Evolutionary conservation across 768 basidiomycete genomes (phyloP).

Genomic region (Calocybe indica): DNA sequence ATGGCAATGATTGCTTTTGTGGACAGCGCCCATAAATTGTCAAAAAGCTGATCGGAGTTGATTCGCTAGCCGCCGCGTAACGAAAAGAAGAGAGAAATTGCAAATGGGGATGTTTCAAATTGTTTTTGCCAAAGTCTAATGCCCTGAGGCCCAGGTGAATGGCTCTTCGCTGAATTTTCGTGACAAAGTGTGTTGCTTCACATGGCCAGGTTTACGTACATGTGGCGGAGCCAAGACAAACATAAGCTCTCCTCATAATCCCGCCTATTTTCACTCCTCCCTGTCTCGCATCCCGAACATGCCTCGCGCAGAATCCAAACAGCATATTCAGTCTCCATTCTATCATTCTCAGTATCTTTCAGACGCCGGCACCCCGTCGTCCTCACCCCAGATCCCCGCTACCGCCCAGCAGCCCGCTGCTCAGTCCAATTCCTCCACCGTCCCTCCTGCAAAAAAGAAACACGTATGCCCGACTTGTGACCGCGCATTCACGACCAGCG

Average conservation of each 20-base stretch:
- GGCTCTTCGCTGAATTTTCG: conserved; percentile 22
- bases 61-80: background rate
- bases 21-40: too few species aligned
- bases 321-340: conserved; percentile 19
- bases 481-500: conserved; percentile 81
- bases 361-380: conserved; percentile 17
- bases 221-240: conserved; percentile 24
- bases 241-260: conserved; percentile 19
- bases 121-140: conserved; percentile 3
- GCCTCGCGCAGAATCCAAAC: conserved; percentile 33
- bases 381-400: conserved; percentile 21
- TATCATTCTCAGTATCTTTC: conserved; percentile 17
- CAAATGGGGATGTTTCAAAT: conserved; percentile 8
- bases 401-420: conserved; percentile 13
- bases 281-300: conserved; percentile 21
- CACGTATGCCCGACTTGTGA: conserved; percentile 71
- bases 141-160: conserved; percentile 12
- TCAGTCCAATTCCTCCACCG: conserved; percentile 8
- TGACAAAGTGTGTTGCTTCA: conserved; percentile 9
- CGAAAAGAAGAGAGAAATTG: conserved; percentile 3
- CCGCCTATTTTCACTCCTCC: conserved; percentile 16
- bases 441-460: conserved; percentile 33
- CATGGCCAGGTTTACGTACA: conserved; percentile 27
- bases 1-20: too few species aligned
- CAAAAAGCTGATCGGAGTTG: too few species aligned